phyloP scores from a whole-genome alignment of 1,284 basidiomycete species.

The Trametes polyzona region DNA sequence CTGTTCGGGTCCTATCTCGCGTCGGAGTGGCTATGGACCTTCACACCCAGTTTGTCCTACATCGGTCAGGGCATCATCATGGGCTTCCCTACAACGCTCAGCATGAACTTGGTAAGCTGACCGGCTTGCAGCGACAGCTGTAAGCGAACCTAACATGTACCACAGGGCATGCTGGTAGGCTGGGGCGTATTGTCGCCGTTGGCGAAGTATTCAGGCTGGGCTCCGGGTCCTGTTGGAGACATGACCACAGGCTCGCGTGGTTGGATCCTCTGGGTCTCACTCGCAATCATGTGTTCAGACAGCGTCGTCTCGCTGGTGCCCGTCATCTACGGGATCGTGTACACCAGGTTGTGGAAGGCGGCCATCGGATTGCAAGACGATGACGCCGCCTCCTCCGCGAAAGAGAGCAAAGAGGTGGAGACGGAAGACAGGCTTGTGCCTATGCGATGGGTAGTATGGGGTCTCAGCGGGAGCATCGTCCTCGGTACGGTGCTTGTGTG shows the following conservation, averaged over 20 bases:
- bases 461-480: slow-evolving; percentile 65
- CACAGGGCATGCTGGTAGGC: slow-evolving; percentile 90
- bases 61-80: slow-evolving; percentile 97
- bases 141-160: background rate
- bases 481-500: slow-evolving; percentile 83
- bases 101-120: slow-evolving; percentile 81
- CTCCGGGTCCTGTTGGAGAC: slow-evolving; percentile 85
- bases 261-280: slow-evolving; percentile 93
- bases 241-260: slow-evolving; percentile 86
- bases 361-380: slow-evolving; percentile 14
- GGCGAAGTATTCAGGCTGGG: slow-evolving; percentile 84
- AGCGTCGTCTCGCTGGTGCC: slow-evolving; percentile 85
- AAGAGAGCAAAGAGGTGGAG: slow-evolving; percentile 75
- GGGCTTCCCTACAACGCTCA: slow-evolving; percentile 93
- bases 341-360: slow-evolving; percentile 27
- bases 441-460: slow-evolving; percentile 73
- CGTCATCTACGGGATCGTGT: slow-evolving; percentile 52
- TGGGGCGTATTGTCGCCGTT: slow-evolving; percentile 93
- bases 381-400: slow-evolving; percentile 20
- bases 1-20: slow-evolving; percentile 89
- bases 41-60: slow-evolving; percentile 91
- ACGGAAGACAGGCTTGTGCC: slow-evolving; percentile 84
- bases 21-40: slow-evolving; percentile 91
- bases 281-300: slow-evolving; percentile 95
- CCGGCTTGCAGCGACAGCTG: too few species aligned